Conservation (phyloP, 2,329 filamentous ascomycete species). For the Orbilia javanica region DNA sequence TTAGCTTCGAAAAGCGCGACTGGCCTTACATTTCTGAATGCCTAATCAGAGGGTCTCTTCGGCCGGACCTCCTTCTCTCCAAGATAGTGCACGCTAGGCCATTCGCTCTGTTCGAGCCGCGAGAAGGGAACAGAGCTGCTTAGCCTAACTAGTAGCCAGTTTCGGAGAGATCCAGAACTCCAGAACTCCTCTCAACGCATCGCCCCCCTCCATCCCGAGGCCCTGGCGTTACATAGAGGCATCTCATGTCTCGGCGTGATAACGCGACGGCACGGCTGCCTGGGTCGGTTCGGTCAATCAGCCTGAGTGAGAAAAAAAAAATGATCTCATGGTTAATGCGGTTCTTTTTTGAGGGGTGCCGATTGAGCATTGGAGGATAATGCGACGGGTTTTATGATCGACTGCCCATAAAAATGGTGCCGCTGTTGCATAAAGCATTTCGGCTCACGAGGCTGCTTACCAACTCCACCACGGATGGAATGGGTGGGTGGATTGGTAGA, state of each 20-base stretch:
- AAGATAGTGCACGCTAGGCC: conserved; percentile 33
- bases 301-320: conserved; percentile 29
- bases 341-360: conserved; percentile 24
- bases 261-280: conserved; percentile 51
- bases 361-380: conserved; percentile 35
- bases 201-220: conserved; percentile 35
- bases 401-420: conserved; percentile 37
- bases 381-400: conserved; percentile 44
- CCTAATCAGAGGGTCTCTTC: conserved; percentile 38
- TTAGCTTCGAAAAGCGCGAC: conserved; percentile 32
- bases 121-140: conserved; percentile 37
- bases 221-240: conserved; percentile 44
- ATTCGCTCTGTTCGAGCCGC: conserved; percentile 43
- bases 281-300: conserved; percentile 49
- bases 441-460: conserved; percentile 53
- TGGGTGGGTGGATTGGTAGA: conserved; percentile 2
- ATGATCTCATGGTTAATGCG: conserved; percentile 38
- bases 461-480: conserved; percentile 6
- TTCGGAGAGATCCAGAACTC: conserved; percentile 57
- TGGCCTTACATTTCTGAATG: conserved; percentile 27
- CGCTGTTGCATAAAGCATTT: conserved; percentile 55
- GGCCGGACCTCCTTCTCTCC: conserved; percentile 28
- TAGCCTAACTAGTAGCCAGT: conserved; percentile 45
- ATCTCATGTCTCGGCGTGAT: conserved; percentile 47
- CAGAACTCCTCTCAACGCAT: conserved; percentile 58